phyloP scores from a whole-genome alignment of 129 eudicot species.

The Lactuca sativa region DNA sequence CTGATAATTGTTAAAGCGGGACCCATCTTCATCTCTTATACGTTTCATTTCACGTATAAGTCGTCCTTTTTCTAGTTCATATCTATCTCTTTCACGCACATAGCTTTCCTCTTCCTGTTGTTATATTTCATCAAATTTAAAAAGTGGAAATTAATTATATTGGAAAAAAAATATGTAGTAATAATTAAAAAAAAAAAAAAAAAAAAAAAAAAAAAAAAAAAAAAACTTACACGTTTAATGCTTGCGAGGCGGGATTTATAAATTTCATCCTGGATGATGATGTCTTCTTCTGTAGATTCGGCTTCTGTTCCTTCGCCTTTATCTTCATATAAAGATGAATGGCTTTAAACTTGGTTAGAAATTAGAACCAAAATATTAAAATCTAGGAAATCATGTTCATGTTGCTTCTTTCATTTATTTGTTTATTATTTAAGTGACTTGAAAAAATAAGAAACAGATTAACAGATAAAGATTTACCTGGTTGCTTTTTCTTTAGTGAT shows the following conservation, averaged over 20 bases:
- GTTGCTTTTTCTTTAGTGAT: conserved; percentile 74
- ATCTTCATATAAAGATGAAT: conserved; percentile 44
- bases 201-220: too few relatives aligned
- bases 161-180: too few relatives aligned
- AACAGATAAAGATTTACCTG: conserved; percentile 44
- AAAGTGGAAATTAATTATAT: conserved; percentile 2
- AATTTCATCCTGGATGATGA: conserved; percentile 81
- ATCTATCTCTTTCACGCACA: conserved; percentile 89
- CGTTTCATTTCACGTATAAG: conserved; percentile 99
- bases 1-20: conserved; percentile 92
- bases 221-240: conserved; percentile 83
- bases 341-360: conserved; percentile 17
- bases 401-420: too few relatives aligned
- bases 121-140: not conserved
- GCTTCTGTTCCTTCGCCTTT: conserved; percentile 70
- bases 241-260: conserved; percentile 87
- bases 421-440: not conserved
- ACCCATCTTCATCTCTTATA: conserved; percentile 93
- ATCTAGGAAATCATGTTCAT: too few relatives aligned
- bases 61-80: conserved; percentile 87
- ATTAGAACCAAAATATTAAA: not conserved
- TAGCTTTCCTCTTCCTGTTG: conserved; percentile 80
- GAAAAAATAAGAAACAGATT: not conserved
- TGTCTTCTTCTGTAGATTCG: conserved; percentile 81
- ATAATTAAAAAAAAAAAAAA: too few relatives aligned